phyloP scores from a whole-genome alignment of 257 asterid species.

The Plantago ovata region DNA sequence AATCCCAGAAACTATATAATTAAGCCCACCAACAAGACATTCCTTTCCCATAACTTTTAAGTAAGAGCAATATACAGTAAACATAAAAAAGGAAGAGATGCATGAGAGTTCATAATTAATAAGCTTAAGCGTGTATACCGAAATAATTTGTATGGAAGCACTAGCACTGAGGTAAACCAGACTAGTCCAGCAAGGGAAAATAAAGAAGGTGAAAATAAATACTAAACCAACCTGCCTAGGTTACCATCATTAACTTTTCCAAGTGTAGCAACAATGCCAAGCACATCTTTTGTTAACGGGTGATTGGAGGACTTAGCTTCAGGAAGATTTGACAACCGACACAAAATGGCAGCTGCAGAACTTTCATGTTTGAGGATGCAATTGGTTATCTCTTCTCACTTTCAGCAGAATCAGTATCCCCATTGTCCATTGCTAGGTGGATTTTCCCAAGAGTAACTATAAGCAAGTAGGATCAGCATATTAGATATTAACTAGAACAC shows the following conservation, averaged over 20 bases:
- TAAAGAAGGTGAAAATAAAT: constrained; percentile 18
- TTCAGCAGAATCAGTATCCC: constrained; percentile 20
- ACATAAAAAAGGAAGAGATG: too few relatives aligned
- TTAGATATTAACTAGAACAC: constrained; percentile 3
- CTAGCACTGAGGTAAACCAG: background rate
- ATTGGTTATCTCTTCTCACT: constrained; percentile 43
- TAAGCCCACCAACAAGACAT: too few relatives aligned
- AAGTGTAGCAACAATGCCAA: constrained; percentile 76
- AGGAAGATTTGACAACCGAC: constrained; percentile 37
- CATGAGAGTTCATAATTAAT: too few relatives aligned
- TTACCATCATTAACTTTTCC: constrained; percentile 60
- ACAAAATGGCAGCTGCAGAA: constrained; percentile 62
- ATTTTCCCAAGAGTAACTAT: constrained; percentile 61
- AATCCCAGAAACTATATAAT: too few relatives aligned
- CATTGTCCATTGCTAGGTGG: constrained; percentile 29
- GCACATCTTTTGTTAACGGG: constrained; percentile 47
- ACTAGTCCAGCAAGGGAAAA: constrained; percentile 8
- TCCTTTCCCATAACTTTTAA: too few relatives aligned
- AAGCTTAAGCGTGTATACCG: too few relatives aligned
- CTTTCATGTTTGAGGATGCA: constrained; percentile 44
- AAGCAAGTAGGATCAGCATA: constrained; percentile 15
- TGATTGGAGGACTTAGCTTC: constrained; percentile 40
- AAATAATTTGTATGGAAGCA: too few relatives aligned
- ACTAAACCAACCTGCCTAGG: constrained; percentile 67
- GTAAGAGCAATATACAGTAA: too few relatives aligned